Percentiles rank a stretch among this genome's conserved stretches.
Conservation (phyloP, 352 stramenopile genomes). For the Phytophthora boehmeriae region DNA sequence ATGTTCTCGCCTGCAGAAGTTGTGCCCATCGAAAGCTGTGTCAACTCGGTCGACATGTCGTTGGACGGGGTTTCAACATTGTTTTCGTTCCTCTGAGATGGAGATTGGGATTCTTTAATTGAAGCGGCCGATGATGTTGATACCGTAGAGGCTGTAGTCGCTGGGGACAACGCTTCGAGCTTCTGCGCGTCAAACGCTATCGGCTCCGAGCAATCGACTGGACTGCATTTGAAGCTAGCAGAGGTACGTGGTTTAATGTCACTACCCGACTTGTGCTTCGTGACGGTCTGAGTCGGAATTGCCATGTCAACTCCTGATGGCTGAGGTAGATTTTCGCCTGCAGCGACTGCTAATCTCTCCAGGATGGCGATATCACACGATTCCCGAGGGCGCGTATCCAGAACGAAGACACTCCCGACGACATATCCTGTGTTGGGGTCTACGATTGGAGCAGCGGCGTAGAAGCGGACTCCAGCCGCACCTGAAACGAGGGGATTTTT, state of each 20-base stretch:
- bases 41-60: slow-evolving; percentile 25
- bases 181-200: slow-evolving; percentile 22
- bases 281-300: neutral
- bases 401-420: slow-evolving; percentile 82
- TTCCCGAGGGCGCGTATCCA: slow-evolving; percentile 77
- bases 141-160: slow-evolving; percentile 29
- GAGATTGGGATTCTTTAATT: slow-evolving; percentile 3
- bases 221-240: neutral
- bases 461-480: slow-evolving; percentile 92
- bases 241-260: slow-evolving; percentile 5
- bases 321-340: slow-evolving; percentile 59
- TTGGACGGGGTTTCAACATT: slow-evolving; percentile 7
- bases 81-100: slow-evolving; percentile 12
- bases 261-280: slow-evolving; percentile 1
- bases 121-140: slow-evolving; percentile 42
- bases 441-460: slow-evolving; percentile 85
- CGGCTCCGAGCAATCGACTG: slow-evolving; percentile 10
- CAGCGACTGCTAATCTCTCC: slow-evolving; percentile 63
- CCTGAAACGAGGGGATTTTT: slow-evolving; percentile 91
- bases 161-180: slow-evolving; percentile 21
- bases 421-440: slow-evolving; percentile 59
- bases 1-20: slow-evolving; percentile 47
- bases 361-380: slow-evolving; percentile 73
- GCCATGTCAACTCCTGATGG: neutral
- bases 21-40: slow-evolving; percentile 35